phyloP scores from a whole-genome alignment of 371 early-diverging fungal species.

The Syncephalastrum contaminatum region DNA sequence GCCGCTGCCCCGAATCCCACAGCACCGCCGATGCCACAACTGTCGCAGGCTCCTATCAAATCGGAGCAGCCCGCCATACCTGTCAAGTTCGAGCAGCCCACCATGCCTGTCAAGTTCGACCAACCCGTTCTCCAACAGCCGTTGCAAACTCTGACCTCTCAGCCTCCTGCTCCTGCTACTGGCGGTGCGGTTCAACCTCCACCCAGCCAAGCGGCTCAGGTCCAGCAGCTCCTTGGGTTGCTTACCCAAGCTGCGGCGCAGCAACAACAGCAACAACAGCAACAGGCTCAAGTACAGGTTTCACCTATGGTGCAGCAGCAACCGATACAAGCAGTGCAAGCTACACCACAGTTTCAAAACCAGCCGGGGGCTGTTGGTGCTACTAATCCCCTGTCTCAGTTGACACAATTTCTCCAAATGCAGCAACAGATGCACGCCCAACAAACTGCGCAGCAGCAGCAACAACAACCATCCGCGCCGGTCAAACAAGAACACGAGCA shows the following conservation, averaged over 20 bases:
- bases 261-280: conserved; percentile 17
- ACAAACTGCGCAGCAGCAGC: conserved; percentile 13
- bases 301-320: conserved; percentile 3
- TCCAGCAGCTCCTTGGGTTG: conserved; percentile 18
- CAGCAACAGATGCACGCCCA: conserved; percentile 20
- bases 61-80: background rate
- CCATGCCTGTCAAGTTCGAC: background rate
- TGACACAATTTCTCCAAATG: conserved; percentile 21
- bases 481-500: too few relatives aligned
- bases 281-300: conserved; percentile 3
- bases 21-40: background rate
- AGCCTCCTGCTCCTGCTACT: background rate
- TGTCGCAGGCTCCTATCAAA: too few relatives aligned
- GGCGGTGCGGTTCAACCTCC: conserved; percentile 7
- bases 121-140: background rate
- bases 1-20: background rate
- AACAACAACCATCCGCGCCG: conserved; percentile 6
- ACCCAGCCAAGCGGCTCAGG: conserved; percentile 17
- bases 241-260: conserved; percentile 18
- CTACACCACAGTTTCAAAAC: conserved; percentile 5
- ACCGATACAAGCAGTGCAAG: conserved; percentile 1
- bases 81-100: background rate
- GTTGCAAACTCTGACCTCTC: background rate
- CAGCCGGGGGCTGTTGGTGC: conserved; percentile 10
- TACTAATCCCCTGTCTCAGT: conserved; percentile 15